A percentile compares a stretch with the other conserved stretches of the same genome.
phyloP scores from a whole-genome alignment of 805 yeast genomes.

The Hemisphaericaspora nanyangensis region DNA sequence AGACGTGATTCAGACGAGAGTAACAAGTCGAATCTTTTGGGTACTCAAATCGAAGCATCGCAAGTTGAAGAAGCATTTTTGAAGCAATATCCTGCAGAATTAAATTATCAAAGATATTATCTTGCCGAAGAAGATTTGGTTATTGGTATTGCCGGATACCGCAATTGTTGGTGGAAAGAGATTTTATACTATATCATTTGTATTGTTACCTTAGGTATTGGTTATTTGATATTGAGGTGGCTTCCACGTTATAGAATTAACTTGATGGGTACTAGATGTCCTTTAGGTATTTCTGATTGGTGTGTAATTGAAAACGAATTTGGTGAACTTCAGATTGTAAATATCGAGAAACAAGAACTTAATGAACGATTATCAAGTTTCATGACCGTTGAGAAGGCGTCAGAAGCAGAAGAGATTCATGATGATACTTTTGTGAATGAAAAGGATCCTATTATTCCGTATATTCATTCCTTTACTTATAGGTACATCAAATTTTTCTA shows the following conservation, averaged over 20 bases:
- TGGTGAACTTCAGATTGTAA: conserved; percentile 71
- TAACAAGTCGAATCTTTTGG: conserved; percentile 10
- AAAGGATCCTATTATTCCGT: conserved; percentile 64
- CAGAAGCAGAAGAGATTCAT: conserved; percentile 24
- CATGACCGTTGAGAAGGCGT: conserved; percentile 32
- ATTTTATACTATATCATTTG: conserved; percentile 53
- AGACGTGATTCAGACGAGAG: conserved; percentile 16
- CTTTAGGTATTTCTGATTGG: conserved; percentile 86
- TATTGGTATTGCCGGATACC: conserved; percentile 90
- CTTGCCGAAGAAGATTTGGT: conserved; percentile 95
- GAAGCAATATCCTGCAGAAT: conserved; percentile 29
- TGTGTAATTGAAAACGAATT: conserved; percentile 90
- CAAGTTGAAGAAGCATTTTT: conserved; percentile 17
- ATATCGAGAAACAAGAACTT: conserved; percentile 57
- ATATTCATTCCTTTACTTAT: conserved; percentile 68
- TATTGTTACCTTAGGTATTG: conserved; percentile 61
- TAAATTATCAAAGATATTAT: conserved; percentile 74
- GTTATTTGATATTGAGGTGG: conserved; percentile 79
- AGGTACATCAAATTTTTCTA: conserved; percentile 80
- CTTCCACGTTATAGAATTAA: conserved; percentile 70
- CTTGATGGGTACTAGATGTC: conserved; percentile 59
- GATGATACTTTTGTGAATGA: conserved; percentile 24
- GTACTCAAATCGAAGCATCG: conserved; percentile 14
- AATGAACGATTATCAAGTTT: conserved; percentile 71
- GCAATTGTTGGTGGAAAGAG: conserved; percentile 45